Base-by-base conservation (phyloP, 768 basidiomycete genomes). In the Lentinula boryana region DNA sequence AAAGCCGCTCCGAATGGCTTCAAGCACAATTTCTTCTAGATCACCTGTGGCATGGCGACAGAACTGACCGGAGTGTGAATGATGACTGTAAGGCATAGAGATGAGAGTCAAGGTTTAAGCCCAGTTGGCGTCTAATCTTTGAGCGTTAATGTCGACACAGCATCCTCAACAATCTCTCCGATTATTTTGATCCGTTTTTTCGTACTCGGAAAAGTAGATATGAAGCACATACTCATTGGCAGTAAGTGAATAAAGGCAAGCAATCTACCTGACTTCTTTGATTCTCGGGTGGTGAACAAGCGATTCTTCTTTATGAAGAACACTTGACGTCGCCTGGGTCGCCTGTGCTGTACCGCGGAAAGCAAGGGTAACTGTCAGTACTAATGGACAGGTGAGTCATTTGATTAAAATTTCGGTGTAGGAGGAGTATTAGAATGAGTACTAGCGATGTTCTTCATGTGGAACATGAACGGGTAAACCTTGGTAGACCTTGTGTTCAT, bases 21-120 rank as follows among this genome's bases (percentile, higher is more conserved):
- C 88, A 16, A 78, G 69, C 3, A 97, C 89, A 15, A 95, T 88
- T 4, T 91, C 85, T 67, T 95, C 88, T 41, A 99, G 78, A 1
- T 79, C 76, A 6, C 94, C 94, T 12, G 78, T 77, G 2, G 93
- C 96, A 69, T 98, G 95, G 64, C 85, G 87, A 77, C 95, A 96
- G 75, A 95, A 96, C 68, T 95, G 88, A 33, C 95, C 94, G 0
- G 93, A 96, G 68, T 97, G 94, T 18, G 91, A 93, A 72, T 95
- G 93, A 69, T 93, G 92, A 68, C 87, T 90, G 67, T 77, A 71
- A 52, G 82, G 82, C 81, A 83, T 83, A 35, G 5, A 52, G 36
- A 40, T 58, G 44, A 48, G 13, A 36, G 55, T 31, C 15, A 5
- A 43, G 7, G 36, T 35, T n/a, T 5, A 53, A 53, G 18, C n/a